Base-by-base conservation (phyloP, 192 early-diverging fungal species). In the Coemansia sp. region DNA sequence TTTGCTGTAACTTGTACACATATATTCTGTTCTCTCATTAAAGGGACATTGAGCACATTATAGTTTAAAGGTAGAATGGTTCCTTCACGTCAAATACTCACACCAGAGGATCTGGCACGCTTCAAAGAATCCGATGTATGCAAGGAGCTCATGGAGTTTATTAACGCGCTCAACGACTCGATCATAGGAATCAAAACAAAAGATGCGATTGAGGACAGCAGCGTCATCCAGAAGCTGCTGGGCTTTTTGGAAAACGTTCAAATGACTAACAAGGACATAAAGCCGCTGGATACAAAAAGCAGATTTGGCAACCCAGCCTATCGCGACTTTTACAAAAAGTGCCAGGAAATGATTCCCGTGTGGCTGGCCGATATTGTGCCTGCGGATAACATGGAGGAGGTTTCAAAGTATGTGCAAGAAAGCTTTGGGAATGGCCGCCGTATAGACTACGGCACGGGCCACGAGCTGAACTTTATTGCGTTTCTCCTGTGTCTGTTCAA, bases 391-490 rank as follows among this genome's bases (percentile, higher is more conserved):
- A 69, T 82, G 7, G 67, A 77, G n/a, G 90, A 93, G 70, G 80
- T 95, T 5, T 76, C 90, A 16, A 82, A 78, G 41, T 99, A 99
- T 83, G 85, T 93, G 61, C 55, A 87, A 18, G 88, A 95, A 73
- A 85, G 87, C 68, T 98, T 94, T 87, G 97, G 97, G 9, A 93
- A 95, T 70, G 87, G 91, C 11, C 90, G 88, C 63, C 88, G 97
- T 64, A 95, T 98, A 63, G 97, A 99, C 83, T 99, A 98, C 84
- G 97, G 97, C 32, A 96, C 95, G 6, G 95, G 97, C 9, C 97
- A 99, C 65, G 97, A 99, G 83, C 89, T 91, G 7, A 94, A 92
- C 66, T 97, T 99, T 62, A 84, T 95, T 47, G 88, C 88, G 8
- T 96, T 92, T 73, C 80, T 99, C 63, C 72, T 92, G 9, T 95